Conservation (phyloP, 2,329 filamentous ascomycete species). For the Endothia cerciana region DNA sequence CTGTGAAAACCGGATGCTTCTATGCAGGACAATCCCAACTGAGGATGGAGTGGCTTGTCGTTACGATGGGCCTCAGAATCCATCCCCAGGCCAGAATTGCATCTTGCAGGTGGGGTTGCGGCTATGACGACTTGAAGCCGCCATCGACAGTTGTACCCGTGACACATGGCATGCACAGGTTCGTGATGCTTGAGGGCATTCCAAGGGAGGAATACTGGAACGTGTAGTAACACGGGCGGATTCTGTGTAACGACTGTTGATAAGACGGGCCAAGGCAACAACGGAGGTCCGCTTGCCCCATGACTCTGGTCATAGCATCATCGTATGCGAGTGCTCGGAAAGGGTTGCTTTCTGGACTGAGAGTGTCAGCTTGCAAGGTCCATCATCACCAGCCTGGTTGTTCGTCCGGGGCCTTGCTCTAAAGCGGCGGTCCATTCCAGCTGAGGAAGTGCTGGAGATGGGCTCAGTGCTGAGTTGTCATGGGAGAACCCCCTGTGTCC, state of each 20-base stretch:
- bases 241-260: slow-evolving; percentile 19
- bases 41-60: slow-evolving; percentile 9
- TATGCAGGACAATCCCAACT: slow-evolving; percentile 3
- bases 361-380: background rate
- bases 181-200: background rate
- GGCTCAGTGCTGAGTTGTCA: background rate
- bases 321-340: slow-evolving; percentile 7
- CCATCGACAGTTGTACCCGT: background rate
- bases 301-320: background rate
- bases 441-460: background rate
- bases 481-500: too few relatives aligned
- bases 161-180: background rate
- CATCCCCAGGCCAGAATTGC: background rate
- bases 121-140: background rate
- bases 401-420: background rate
- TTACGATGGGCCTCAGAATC: background rate
- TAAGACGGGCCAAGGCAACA: background rate
- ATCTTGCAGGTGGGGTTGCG: background rate
- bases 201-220: slow-evolving; percentile 6
- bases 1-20: slow-evolving; percentile 18
- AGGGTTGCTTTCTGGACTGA: background rate
- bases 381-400: background rate
- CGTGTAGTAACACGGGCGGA: slow-evolving; percentile 16
- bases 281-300: background rate
- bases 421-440: background rate